Percentiles rank a stretch among this genome's conserved stretches.
phyloP scores from a whole-genome alignment of 331 rosid species.

The Cucumis variabilis region DNA sequence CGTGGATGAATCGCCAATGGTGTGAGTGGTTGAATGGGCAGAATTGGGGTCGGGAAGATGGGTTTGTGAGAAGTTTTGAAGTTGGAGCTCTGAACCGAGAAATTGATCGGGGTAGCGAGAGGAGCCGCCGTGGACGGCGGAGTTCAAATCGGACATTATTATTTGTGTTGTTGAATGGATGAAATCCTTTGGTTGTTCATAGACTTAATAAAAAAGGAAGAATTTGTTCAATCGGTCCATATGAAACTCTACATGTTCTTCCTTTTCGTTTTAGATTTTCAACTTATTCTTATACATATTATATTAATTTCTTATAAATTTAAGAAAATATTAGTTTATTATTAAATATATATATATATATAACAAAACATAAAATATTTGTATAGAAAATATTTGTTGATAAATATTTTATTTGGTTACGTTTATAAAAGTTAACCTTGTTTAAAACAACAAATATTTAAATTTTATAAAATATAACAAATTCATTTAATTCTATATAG shows the following conservation, averaged over 20 bases:
- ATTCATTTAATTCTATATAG: no score
- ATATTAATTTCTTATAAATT: not conserved
- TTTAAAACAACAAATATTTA: no score
- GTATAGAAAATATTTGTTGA: no score
- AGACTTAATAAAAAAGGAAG: not conserved
- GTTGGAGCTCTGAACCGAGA: conserved; percentile 45
- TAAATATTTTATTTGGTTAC: no score
- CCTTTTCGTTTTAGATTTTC: not conserved
- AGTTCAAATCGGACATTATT: conserved; percentile 36
- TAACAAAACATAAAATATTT: no score
- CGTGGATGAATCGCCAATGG: conserved; percentile 31
- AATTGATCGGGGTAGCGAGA: conserved; percentile 40
- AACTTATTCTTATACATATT: not conserved
- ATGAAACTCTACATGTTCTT: not conserved
- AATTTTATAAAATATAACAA: no score
- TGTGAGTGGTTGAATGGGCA: conserved; percentile 31
- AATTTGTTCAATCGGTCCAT: not conserved
- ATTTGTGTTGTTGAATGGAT: not conserved
- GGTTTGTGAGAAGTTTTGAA: conserved; percentile 37
- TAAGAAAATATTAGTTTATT: not conserved
- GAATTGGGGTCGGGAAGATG: conserved; percentile 18
- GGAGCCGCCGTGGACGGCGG: conserved; percentile 19
- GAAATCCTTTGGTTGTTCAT: not conserved
- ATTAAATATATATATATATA: no score
- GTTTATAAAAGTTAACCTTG: no score